These are phyloP conservation scores for Amanita thiersii DNA, from an alignment of 768 basidiomycete genomes.

Conservation along the genomic window DNA sequence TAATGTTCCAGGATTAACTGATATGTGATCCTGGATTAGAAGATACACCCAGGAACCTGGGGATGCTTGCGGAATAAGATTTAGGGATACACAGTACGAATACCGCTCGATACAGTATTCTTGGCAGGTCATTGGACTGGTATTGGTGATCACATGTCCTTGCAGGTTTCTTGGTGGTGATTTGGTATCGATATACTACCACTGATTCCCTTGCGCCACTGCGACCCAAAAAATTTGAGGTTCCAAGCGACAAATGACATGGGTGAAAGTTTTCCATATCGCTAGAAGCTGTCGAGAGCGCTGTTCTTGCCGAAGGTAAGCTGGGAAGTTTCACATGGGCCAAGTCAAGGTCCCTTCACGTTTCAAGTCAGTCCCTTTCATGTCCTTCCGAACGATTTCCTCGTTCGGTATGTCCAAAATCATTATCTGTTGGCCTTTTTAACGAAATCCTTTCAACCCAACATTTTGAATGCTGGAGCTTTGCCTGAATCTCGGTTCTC, in stretches of 20 bases:
- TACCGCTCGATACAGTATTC: too few species aligned
- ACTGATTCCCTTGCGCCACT: slow-evolving; percentile 29
- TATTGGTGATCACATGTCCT: too few species aligned
- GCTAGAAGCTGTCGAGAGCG: slow-evolving; percentile 17
- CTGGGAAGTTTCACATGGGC: slow-evolving; percentile 33
- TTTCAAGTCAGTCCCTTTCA: slow-evolving; percentile 23
- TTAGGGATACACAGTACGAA: too few species aligned
- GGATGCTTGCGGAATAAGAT: too few species aligned
- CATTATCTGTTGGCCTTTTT: slow-evolving; percentile 33
- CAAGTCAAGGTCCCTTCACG: slow-evolving; percentile 32
- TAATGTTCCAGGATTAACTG: too few species aligned
- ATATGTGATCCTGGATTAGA: too few species aligned
- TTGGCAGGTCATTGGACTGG: too few species aligned
- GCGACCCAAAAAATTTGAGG: slow-evolving; percentile 24
- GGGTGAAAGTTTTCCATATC: slow-evolving; percentile 17
- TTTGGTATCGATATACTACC: too few species aligned
- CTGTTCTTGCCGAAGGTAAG: slow-evolving; percentile 8
- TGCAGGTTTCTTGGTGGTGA: too few species aligned
- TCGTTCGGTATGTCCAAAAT: slow-evolving; percentile 25
- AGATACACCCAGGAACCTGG: too few species aligned
- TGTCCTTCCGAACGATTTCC: slow-evolving; percentile 17
- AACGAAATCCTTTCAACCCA: slow-evolving; percentile 39
- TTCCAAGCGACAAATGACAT: slow-evolving; percentile 16
- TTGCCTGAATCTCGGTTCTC: slow-evolving; percentile 20
- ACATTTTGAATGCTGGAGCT: slow-evolving; percentile 25